phyloP scores from a whole-genome alignment of 2,329 filamentous ascomycete species.

The Cordyceps tenuipes region DNA sequence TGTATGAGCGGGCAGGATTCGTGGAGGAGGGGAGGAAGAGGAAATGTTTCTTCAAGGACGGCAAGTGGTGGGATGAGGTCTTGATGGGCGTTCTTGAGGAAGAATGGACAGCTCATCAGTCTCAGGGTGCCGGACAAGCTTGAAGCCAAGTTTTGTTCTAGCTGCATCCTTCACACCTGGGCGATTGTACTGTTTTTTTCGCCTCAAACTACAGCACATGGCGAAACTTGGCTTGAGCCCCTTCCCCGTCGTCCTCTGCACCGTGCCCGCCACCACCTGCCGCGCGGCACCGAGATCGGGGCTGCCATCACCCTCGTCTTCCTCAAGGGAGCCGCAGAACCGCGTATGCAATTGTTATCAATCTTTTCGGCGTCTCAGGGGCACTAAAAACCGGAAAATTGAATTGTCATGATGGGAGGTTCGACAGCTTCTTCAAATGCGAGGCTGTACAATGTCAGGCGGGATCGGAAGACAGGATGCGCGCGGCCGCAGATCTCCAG shows the following conservation, averaged over 20 bases:
- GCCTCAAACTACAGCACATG: not conserved
- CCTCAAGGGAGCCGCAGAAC: not conserved
- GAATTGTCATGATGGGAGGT: no score
- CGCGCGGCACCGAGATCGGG: no score
- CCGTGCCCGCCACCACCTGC: conserved; percentile 28
- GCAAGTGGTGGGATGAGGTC: conserved; percentile 26
- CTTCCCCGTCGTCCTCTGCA: not conserved
- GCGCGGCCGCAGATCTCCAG: no score
- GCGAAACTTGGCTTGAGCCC: not conserved
- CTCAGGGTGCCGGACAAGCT: not conserved
- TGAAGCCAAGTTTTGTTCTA: not conserved
- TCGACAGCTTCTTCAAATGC: no score
- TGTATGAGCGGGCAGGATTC: conserved; percentile 37
- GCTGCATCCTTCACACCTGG: no score
- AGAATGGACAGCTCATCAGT: conserved; percentile 20
- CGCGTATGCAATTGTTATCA: no score
- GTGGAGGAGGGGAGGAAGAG: conserved; percentile 30
- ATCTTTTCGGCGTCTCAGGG: no score
- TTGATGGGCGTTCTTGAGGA: conserved; percentile 26
- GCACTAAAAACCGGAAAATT: no score
- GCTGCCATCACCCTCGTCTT: no score
- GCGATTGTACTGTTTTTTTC: no score
- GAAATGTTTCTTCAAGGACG: conserved; percentile 24
- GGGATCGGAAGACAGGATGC: no score
- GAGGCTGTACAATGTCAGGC: no score